Conservation (phyloP, 352 stramenopile species). For the Globisporangium cederbergense region DNA sequence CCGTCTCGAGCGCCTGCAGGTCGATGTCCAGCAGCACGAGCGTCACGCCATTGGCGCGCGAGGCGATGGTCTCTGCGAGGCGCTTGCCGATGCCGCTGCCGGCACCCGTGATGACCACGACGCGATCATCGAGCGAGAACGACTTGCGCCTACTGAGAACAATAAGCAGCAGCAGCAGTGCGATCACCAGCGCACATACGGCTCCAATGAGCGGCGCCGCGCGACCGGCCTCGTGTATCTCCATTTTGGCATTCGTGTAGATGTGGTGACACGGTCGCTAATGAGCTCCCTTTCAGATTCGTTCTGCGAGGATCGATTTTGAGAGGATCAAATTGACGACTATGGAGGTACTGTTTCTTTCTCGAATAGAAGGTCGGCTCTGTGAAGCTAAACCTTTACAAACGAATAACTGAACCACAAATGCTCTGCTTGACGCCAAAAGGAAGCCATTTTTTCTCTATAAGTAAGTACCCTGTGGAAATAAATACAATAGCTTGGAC, state of each 20-base stretch:
- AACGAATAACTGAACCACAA: not conserved
- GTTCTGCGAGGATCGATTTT: not conserved
- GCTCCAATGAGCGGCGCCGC: not conserved
- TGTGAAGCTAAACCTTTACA: not conserved
- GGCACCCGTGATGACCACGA: conserved; percentile 67
- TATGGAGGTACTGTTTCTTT: not conserved
- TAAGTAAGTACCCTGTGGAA: not conserved
- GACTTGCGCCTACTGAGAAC: not conserved
- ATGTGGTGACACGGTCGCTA: not conserved
- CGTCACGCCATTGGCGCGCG: conserved; percentile 26
- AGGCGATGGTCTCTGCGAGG: conserved; percentile 36
- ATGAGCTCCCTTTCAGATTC: not conserved
- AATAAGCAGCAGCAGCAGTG: not conserved
- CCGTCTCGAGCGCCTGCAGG: conserved; percentile 21
- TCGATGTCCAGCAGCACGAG: conserved; percentile 63
- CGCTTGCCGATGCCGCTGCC: conserved; percentile 48
- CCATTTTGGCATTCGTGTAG: not conserved
- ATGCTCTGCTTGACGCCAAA: not conserved
- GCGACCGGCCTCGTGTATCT: not conserved
- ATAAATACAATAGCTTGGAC: not conserved
- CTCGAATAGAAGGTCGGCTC: not conserved
- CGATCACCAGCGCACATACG: not conserved
- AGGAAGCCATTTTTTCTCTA: not conserved
- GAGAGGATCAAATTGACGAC: not conserved
- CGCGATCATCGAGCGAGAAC: conserved; percentile 45